Base-by-base conservation (phyloP, 1,284 basidiomycete genomes). In the Xanthoconium separans region DNA sequence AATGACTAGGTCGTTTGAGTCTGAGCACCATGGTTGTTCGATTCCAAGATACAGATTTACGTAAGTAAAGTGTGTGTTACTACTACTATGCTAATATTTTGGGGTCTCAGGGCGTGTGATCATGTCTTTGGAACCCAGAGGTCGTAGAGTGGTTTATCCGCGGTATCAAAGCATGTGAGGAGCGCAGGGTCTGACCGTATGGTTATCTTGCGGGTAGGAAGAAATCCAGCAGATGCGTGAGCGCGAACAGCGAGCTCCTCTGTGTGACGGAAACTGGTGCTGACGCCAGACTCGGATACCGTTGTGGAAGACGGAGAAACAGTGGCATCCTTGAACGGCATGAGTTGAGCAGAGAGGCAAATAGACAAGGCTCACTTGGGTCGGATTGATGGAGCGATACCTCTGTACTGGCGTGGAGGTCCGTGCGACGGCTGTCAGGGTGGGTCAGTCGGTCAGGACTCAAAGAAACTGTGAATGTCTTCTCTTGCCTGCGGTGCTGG, bases 61-160 rank as follows among this genome's bases (percentile, higher is more conserved):
- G 65, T 68, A 66, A 66, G 5, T 33, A 33, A 33, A 33, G n/a
- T n/a, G n/a, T n/a, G n/a, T n/a, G n/a, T n/a, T 36, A 36, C 22
- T 37, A 27, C 27, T 27, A 2, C 4, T 27, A 27, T 27, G 27
- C 27, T 16, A n/a, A 27, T n/a, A 36, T 10, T 45, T 29, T 16
- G 2, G 4, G 4, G 27, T n/a, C 15, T 22, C 22, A 4, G 22
- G 22, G 22, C 22, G 22, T 22, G 22, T 22, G 22, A 29, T 66
- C 57, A 68, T 34, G 47, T 34, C 51, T 68, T 81, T 9, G 85
- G 84, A 34, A 75, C 85, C 88, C 89, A 91, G 11, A 90, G 73
- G 47, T 83, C 80, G 61, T 90, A 89, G 29, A 91, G 73, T 59
- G 88, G 85, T 68, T 77, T 84, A 70, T 91, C 89, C 29, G 76